Evolutionary conservation across 2,329 filamentous ascomycete genomes (phyloP), one percentile per base, ranked within the genome.

Genomic region (Sporothrix phasma): DNA sequence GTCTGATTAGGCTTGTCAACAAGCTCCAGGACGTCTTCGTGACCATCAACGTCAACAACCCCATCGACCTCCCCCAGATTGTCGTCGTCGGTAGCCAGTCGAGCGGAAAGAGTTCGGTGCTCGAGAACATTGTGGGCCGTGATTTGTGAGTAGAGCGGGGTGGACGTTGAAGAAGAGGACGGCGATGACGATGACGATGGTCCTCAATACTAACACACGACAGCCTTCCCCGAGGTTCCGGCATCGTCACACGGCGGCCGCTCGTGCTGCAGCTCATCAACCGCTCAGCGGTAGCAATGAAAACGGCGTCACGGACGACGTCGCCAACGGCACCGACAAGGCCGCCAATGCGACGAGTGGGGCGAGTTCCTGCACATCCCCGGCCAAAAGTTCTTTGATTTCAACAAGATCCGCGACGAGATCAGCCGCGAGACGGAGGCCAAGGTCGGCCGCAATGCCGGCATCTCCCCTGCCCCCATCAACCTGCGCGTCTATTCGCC

Each of bases 21-120:
- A 97, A 96, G 82, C 87, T 99, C 56, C 94, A 99, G 76, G 94
- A 99, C 90, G 94, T 99, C 71, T 99, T 99, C 76, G 88, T 93
- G 67, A 97, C 94, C 47, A 94, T 99, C 71, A 94, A 94, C 71
- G 94, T 97, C 73, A 94, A 96, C 84, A 99, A 99, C 78, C 94
- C 94, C 67, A 99, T 99, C 82, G 94, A 99, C 80, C 80, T 99
- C 68, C 94, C 94, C 63, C 94, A 99, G 81, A 99, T 99, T 76
- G 93, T 89, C 70, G 94, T 99, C 70, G 94, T 99, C 65, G 94
- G 94, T 73, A 97, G 92, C 77, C 94, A 99, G 80, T 99, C 94
- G 22, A 97, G 93, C 77, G 94, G 94, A 79, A 99, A 99, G 87
- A 97, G 92, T 83, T 99, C 94, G 19, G 94, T 99, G 71, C 79